Conservation (phyloP, 768 basidiomycete species). For the Dacryopinax spathularia region DNA sequence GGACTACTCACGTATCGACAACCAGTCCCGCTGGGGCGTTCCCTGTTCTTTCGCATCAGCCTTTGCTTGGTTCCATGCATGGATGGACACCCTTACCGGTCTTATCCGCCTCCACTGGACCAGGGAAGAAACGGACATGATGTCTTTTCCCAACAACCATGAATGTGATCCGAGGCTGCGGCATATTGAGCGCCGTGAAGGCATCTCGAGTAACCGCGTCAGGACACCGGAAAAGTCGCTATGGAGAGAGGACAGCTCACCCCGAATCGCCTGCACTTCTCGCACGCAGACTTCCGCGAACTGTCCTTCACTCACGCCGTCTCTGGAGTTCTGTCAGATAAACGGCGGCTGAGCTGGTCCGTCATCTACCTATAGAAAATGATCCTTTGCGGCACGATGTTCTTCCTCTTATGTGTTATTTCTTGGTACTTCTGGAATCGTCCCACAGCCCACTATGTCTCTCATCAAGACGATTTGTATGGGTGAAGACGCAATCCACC, state of each 20-base stretch:
- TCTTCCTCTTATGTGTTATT: background rate
- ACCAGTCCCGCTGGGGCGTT: background rate
- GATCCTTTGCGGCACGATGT: background rate
- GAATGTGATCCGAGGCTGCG: background rate
- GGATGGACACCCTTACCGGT: background rate
- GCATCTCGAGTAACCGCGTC: background rate
- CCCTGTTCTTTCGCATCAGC: background rate
- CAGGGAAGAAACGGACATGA: slow-evolving; percentile 9
- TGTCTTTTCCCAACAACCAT: slow-evolving; percentile 8
- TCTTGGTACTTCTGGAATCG: background rate
- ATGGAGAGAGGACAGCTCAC: background rate
- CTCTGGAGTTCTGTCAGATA: background rate
- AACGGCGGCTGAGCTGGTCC: background rate
- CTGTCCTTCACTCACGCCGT: background rate
- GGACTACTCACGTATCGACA: background rate
- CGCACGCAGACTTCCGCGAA: background rate
- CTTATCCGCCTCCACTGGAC: background rate
- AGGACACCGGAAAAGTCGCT: background rate
- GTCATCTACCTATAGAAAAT: background rate
- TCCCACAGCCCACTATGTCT: background rate
- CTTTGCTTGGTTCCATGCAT: background rate
- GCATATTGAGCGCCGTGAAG: background rate
- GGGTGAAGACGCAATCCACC: background rate
- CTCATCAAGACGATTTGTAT: background rate
- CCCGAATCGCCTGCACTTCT: background rate